A percentile compares a stretch with the other conserved stretches of the same genome.
These are phyloP conservation scores for Tolypocladium guangdongense DNA, from an alignment of 2,329 filamentous ascomycete genomes.

Conservation along the genomic window DNA sequence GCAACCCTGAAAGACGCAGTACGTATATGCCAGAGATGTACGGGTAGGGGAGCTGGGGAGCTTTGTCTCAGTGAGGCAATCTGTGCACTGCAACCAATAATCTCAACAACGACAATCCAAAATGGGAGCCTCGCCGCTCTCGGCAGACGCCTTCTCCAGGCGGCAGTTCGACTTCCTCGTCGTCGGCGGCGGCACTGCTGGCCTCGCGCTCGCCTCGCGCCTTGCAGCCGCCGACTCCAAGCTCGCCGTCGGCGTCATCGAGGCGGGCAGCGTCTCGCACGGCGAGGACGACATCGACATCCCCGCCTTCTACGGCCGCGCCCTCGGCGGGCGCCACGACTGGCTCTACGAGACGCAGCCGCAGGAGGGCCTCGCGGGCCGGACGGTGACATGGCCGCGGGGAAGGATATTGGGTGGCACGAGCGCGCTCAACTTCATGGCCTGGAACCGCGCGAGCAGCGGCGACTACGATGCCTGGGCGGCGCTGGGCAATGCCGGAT, in stretches of 20 bases:
- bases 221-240: slow-evolving; percentile 28
- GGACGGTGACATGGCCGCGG: slow-evolving; percentile 28
- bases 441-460: slow-evolving; percentile 34
- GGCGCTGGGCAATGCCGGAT: slow-evolving; percentile 44
- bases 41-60: not conserved
- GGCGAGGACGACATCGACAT: slow-evolving; percentile 24
- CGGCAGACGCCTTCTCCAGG: slow-evolving; percentile 12
- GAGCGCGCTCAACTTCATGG: slow-evolving; percentile 48
- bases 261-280: slow-evolving; percentile 18
- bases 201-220: slow-evolving; percentile 36
- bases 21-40: too few species aligned
- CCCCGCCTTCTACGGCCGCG: slow-evolving; percentile 24
- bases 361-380: slow-evolving; percentile 25
- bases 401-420: slow-evolving; percentile 51
- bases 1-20: not conserved
- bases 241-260: slow-evolving; percentile 19
- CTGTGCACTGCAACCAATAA: not conserved
- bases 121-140: not conserved
- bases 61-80: not conserved
- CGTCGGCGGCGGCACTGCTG: slow-evolving; percentile 43
- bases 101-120: not conserved
- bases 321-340: slow-evolving; percentile 25
- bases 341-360: slow-evolving; percentile 30
- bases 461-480: slow-evolving; percentile 47
- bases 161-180: slow-evolving; percentile 26